Conservation (phyloP, 108 stramenopile species). For the Conticribra guillardii region DNA sequence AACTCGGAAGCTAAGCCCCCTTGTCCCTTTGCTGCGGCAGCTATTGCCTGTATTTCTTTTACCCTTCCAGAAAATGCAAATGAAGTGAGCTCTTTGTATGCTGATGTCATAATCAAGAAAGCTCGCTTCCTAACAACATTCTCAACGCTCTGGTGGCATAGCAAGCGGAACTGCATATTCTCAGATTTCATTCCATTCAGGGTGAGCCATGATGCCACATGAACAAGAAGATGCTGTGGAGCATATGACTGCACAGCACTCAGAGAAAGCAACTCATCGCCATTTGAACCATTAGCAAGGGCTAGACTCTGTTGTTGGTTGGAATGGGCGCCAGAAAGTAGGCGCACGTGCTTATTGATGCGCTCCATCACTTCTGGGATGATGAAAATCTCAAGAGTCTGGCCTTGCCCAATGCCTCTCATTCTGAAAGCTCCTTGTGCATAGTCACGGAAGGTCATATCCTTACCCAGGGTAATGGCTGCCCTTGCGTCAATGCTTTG, state of each 20-base stretch:
- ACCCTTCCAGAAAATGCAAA: slow-evolving; percentile 83
- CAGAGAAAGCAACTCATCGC: slow-evolving; percentile 63
- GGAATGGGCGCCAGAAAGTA: slow-evolving; percentile 38
- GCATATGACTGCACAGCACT: slow-evolving; percentile 35
- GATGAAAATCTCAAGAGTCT: slow-evolving; percentile 89
- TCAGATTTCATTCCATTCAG: slow-evolving; percentile 98
- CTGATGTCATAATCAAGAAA: slow-evolving; percentile 70
- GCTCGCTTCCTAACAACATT: slow-evolving; percentile 96
- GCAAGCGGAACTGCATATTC: slow-evolving; percentile 94
- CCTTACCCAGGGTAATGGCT: slow-evolving; percentile 94
- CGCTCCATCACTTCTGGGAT: slow-evolving; percentile 94
- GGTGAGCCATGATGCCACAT: slow-evolving; percentile 97
- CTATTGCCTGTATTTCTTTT: slow-evolving; percentile 75
- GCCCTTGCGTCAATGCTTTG: slow-evolving; percentile 92
- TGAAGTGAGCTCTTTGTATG: slow-evolving; percentile 86
- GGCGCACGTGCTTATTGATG: slow-evolving; percentile 56
- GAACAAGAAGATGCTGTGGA: slow-evolving; percentile 66
- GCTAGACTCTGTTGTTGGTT: slow-evolving; percentile 21
- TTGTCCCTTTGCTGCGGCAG: slow-evolving; percentile 62
- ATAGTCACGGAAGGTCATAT: slow-evolving; percentile 98
- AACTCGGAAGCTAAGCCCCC: slow-evolving; percentile 66
- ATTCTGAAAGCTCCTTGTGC: slow-evolving; percentile 97
- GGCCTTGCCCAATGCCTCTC: slow-evolving; percentile 95
- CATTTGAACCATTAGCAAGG: slow-evolving; percentile 35
- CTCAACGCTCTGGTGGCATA: slow-evolving; percentile 90